A percentile compares a stretch with the other conserved stretches of the same genome.
phyloP scores from a whole-genome alignment of 805 yeast genomes.

The Spathaspora girioi region DNA sequence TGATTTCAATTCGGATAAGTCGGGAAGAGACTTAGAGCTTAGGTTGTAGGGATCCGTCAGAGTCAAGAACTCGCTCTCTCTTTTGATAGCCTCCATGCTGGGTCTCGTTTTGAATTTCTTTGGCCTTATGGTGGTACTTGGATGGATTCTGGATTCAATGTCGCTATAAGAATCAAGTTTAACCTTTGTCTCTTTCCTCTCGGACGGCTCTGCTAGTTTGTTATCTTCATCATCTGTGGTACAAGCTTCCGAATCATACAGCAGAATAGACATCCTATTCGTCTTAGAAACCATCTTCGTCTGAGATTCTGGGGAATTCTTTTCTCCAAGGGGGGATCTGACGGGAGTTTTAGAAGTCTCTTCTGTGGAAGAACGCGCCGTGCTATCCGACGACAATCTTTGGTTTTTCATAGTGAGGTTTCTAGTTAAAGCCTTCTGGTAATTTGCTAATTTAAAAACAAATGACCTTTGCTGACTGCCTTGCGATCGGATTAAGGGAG shows the following conservation, averaged over 20 bases:
- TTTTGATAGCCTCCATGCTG: no score
- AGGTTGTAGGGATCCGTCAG: constrained; percentile 5
- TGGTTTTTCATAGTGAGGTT: constrained; percentile 67
- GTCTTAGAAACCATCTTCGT: constrained; percentile 17
- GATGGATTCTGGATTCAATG: no score
- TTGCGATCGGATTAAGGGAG: constrained; percentile 76
- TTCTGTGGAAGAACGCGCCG: constrained; percentile 20
- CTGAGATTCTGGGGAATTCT: constrained; percentile 7
- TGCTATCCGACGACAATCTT: no score
- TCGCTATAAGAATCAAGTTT: no score
- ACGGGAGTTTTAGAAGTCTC: constrained; percentile 7
- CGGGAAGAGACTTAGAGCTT: constrained; percentile 29
- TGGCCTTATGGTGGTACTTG: no score
- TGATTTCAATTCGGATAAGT: constrained; percentile 16
- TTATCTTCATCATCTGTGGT: constrained; percentile 23
- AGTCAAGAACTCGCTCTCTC: no score
- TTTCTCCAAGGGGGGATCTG: background rate
- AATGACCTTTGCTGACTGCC: constrained; percentile 77
- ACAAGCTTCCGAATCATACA: constrained; percentile 23
- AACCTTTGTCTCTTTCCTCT: no score
- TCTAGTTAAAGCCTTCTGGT: constrained; percentile 54
- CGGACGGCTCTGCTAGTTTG: no score
- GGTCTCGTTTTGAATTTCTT: no score
- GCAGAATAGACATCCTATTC: constrained; percentile 21
- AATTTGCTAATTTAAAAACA: constrained; percentile 73